Conservation (phyloP, 148 eudicot genomes). For the Arctostaphylos glauca region DNA sequence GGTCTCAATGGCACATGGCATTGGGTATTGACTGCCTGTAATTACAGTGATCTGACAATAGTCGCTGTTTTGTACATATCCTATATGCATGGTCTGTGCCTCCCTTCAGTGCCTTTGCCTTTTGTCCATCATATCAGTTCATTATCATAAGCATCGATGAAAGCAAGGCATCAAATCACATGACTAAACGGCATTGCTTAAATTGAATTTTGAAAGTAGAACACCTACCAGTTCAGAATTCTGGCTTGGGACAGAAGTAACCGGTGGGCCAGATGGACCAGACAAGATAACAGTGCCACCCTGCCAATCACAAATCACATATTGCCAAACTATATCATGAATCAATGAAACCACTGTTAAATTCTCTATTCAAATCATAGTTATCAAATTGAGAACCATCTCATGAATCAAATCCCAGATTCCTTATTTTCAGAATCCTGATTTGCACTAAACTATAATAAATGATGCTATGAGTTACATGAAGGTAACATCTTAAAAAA, state of each 20-base stretch:
- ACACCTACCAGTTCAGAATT: constrained; percentile 85
- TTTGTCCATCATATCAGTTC: neutral
- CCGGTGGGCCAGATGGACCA: constrained; percentile 93
- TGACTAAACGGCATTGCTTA: neutral
- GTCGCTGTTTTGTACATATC: neutral
- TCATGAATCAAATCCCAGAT: neutral
- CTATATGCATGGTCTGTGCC: neutral
- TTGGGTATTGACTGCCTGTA: neutral
- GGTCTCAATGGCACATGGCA: neutral
- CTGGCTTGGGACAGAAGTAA: constrained; percentile 77
- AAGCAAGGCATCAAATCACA: neutral
- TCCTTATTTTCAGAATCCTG: neutral
- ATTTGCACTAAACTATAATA: too few relatives aligned
- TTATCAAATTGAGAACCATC: neutral
- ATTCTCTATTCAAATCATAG: neutral
- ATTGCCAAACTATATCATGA: constrained; percentile 10
- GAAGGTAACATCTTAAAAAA: too few relatives aligned
- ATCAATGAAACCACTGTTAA: neutral
- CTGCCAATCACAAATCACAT: constrained; percentile 41
- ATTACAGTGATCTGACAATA: neutral
- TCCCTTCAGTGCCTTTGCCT: neutral
- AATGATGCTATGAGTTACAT: too few relatives aligned
- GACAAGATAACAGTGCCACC: constrained; percentile 89
- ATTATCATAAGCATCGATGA: neutral
- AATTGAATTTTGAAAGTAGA: neutral